A percentile compares a stretch with the other conserved stretches of the same genome.
These are phyloP conservation scores for Penicillium maclennaniae DNA, from an alignment of 495 filamentous ascomycete species.

Conservation along the genomic window DNA sequence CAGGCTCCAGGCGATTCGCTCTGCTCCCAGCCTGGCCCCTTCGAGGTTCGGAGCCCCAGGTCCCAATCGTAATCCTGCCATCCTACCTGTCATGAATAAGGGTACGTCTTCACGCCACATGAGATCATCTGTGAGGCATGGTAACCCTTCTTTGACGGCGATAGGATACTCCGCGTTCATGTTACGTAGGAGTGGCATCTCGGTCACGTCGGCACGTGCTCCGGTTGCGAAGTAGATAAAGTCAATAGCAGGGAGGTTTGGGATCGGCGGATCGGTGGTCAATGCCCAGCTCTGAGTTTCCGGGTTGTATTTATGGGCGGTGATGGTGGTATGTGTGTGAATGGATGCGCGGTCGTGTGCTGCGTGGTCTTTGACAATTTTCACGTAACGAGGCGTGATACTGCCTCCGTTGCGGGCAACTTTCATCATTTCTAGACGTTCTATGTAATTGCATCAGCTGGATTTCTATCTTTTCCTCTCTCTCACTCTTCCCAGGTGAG, in stretches of 20 bases:
- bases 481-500: too few species aligned
- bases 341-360: slow-evolving; percentile 42
- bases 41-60: slow-evolving; percentile 61
- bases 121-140: slow-evolving; percentile 60
- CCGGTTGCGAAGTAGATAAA: slow-evolving; percentile 66
- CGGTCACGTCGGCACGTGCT: slow-evolving; percentile 44
- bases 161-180: slow-evolving; percentile 53
- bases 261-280: slow-evolving; percentile 44
- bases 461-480: neutral
- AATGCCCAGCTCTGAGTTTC: slow-evolving; percentile 47
- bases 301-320: slow-evolving; percentile 28
- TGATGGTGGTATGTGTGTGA: slow-evolving; percentile 47
- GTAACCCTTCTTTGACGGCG: slow-evolving; percentile 49
- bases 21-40: slow-evolving; percentile 59
- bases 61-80: slow-evolving; percentile 55
- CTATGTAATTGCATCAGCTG: slow-evolving; percentile 17
- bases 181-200: slow-evolving; percentile 47
- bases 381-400: slow-evolving; percentile 55
- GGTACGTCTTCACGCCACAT: slow-evolving; percentile 59
- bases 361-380: slow-evolving; percentile 49
- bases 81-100: slow-evolving; percentile 56
- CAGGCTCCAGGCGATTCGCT: slow-evolving; percentile 58
- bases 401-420: slow-evolving; percentile 58
- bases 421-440: slow-evolving; percentile 54
- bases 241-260: slow-evolving; percentile 51